Percentiles rank a stretch among this genome's conserved stretches.
These are phyloP conservation scores for Ormosia semicastrata DNA, from an alignment of 306 rosid species.

Conservation along the genomic window DNA sequence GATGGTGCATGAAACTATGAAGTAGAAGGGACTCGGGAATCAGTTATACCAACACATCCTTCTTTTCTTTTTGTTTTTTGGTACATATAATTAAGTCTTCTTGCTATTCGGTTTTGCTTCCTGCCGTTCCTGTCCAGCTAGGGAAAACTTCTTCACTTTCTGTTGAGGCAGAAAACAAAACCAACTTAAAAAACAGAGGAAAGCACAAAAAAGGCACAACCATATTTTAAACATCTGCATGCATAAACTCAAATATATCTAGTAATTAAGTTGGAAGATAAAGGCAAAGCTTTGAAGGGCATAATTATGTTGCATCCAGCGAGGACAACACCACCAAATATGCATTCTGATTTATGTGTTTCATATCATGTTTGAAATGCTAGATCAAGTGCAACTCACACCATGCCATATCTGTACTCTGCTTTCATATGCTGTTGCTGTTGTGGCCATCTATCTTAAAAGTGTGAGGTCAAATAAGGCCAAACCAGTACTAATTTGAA, in stretches of 20 bases:
- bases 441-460: background rate
- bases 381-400: constrained; percentile 5
- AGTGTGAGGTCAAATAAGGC: background rate
- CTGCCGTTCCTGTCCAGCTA: constrained; percentile 54
- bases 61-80: too few species aligned
- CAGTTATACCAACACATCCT: background rate
- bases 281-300: background rate
- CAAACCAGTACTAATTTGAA: background rate
- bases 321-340: background rate
- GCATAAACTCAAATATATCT: background rate
- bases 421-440: background rate
- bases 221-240: background rate
- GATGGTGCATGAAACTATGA: background rate
- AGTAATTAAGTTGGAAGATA: background rate
- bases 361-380: background rate
- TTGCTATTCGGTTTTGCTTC: constrained; percentile 44
- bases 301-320: background rate
- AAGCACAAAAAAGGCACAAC: background rate
- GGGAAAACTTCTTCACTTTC: constrained; percentile 88
- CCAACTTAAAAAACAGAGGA: background rate
- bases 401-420: constrained; percentile 7
- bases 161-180: constrained; percentile 36
- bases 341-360: background rate
- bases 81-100: constrained; percentile 39
- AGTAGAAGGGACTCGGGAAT: background rate